Evolutionary conservation across 345 rosid species (phyloP).

Genomic region (Rhizophora mangle): DNA sequence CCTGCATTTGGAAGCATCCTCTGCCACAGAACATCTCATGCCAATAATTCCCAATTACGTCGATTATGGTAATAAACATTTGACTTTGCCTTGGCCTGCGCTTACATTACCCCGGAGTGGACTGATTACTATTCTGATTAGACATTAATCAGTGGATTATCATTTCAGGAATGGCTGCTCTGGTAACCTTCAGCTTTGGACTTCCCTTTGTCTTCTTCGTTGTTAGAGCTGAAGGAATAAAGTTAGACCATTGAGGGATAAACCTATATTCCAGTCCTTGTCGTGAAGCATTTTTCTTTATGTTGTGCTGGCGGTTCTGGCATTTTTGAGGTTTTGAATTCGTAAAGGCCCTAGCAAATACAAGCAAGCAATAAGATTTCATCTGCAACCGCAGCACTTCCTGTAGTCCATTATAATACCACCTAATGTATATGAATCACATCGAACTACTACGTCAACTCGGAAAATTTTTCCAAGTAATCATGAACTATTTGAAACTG

Average conservation of each 20-base stretch:
- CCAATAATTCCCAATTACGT: constrained; percentile 7
- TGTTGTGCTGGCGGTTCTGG: too few relatives aligned
- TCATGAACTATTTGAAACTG: constrained; percentile 6
- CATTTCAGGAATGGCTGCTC: constrained; percentile 47
- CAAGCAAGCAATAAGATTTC: too few relatives aligned
- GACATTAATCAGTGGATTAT: neutral
- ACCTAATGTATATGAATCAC: too few relatives aligned
- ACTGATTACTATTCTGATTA: neutral
- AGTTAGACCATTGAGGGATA: constrained; percentile 28
- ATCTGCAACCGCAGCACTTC: too few relatives aligned
- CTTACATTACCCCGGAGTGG: neutral
- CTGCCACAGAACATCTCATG: constrained; percentile 6
- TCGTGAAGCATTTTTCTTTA: too few relatives aligned
- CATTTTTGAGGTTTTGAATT: too few relatives aligned
- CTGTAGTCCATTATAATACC: too few relatives aligned
- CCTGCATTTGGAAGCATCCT: constrained; percentile 46
- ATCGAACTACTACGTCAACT: neutral
- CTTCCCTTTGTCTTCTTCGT: constrained; percentile 57
- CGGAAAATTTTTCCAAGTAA: neutral
- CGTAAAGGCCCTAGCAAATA: too few relatives aligned
- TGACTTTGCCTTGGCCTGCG: neutral
- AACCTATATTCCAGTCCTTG: neutral
- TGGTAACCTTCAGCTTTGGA: constrained; percentile 52
- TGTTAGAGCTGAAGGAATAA: constrained; percentile 42
- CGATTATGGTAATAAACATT: neutral